Base-by-base conservation (phyloP, 176 grass and related monocot species). In the Aechmea fasciata region DNA sequence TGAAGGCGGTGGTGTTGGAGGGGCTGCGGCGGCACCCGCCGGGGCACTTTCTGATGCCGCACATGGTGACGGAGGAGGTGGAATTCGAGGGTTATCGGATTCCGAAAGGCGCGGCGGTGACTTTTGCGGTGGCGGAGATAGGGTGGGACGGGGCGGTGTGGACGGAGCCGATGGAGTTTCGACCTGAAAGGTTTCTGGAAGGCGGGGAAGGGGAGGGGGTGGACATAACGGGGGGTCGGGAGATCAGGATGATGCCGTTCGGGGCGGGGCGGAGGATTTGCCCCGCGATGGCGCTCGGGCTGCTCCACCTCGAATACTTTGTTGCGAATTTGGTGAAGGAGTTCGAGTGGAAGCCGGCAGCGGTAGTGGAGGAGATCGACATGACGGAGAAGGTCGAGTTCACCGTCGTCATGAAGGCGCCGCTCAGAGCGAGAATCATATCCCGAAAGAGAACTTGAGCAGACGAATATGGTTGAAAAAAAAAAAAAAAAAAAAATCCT, bases 21-120 rank as follows among this genome's bases (percentile, higher is more conserved):
- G 73, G 55, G 23, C 73, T 83, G 68, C 63, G 80, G 57, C 73
- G 68, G 49, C 80, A 83, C 63, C 73, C 80, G 33, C 80, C 80
- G 6, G 73, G 33, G 10, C 80, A 76, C 54, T 71, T 77, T 8
- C 23, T 83, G 50, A 65, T 72, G 80, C 80, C 73, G 41, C 73
- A 77, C 61, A 66, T 67, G 17, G 73, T 77, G 69, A 64, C 54
- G 3, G 57, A 65, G 15, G 80, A 77, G 10, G 47, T 3, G 7
- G 67, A 54, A 12, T 19, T 83, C n/a, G 57, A 67, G 3, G 80
- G 73, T 14, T 77, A 71, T 41, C 22, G 23, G 23, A 72, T 77
- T 23, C 80, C 73, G 50, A 57, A 67, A 11, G 55, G 66, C 17
- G 57, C 50, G 2, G 57, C 7, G 28, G 52, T 83, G 29, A 83